A percentile compares a stretch with the other conserved stretches of the same genome.
phyloP scores from a whole-genome alignment of 768 basidiomycete species.

The Rhodosporidiobolus sp. region DNA sequence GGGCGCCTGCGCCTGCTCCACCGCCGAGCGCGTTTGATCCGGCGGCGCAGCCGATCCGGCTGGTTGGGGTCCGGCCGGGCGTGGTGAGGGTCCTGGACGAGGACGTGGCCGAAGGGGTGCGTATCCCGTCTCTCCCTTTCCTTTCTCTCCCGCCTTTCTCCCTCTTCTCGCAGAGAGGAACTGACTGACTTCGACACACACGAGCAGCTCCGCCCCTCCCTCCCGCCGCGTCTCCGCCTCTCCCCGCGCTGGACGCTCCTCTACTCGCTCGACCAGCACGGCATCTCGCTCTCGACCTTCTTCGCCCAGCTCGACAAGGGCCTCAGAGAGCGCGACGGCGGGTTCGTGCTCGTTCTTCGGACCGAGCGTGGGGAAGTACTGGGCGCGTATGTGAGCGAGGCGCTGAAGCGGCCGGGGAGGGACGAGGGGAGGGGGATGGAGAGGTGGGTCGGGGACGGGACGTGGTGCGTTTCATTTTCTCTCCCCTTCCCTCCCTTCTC shows the following conservation, averaged over 20 bases:
- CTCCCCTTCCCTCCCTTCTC: background rate
- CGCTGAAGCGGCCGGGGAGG: constrained; percentile 59
- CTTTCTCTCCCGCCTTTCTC: background rate
- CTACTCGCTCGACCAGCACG: constrained; percentile 91
- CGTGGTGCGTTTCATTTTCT: constrained; percentile 57
- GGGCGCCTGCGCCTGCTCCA: too few species aligned
- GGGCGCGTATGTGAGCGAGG: constrained; percentile 80
- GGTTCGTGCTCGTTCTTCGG: constrained; percentile 61
- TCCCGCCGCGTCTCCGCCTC: constrained; percentile 72
- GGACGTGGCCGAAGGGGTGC: constrained; percentile 37
- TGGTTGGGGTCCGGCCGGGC: constrained; percentile 21
- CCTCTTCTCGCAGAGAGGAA: background rate
- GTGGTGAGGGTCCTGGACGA: constrained; percentile 21
- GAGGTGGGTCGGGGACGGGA: constrained; percentile 81
- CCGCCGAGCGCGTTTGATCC: constrained; percentile 14
- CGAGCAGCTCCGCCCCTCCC: constrained; percentile 64
- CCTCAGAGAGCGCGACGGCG: constrained; percentile 50
- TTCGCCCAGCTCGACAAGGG: constrained; percentile 54
- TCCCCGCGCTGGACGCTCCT: constrained; percentile 70
- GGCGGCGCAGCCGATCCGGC: constrained; percentile 31
- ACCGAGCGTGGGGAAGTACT: constrained; percentile 67
- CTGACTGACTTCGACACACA: background rate
- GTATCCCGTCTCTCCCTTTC: background rate
- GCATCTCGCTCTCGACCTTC: constrained; percentile 84
- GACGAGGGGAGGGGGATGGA: background rate